Evolutionary conservation across 2,329 filamentous ascomycete species (phyloP).

Genomic region (Ophiosphaerella korrae): DNA sequence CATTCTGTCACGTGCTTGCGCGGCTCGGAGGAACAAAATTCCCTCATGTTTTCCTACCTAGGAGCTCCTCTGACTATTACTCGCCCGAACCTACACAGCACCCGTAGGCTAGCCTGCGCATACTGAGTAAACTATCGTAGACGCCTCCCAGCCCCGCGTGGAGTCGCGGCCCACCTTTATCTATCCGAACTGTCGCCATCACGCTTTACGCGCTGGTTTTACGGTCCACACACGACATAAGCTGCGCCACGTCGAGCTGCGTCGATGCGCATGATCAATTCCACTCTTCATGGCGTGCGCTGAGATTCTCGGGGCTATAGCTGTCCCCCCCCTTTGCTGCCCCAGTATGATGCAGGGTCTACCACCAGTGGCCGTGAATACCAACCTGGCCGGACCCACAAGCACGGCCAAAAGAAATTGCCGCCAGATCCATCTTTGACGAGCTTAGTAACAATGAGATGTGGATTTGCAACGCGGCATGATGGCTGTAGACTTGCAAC

Average conservation of each 20-base stretch:
- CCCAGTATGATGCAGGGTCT: slow-evolving; percentile 14
- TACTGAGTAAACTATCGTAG: too few relatives aligned
- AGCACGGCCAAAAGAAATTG: background rate
- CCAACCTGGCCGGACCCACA: background rate
- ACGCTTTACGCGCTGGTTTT: background rate
- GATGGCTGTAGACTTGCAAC: background rate
- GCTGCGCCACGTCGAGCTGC: background rate
- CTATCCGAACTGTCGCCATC: too few relatives aligned
- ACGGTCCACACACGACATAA: background rate
- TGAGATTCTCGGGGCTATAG: slow-evolving; percentile 20
- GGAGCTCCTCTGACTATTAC: background rate
- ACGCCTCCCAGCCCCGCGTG: background rate
- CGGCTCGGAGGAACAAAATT: slow-evolving; percentile 12
- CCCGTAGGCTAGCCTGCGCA: too few relatives aligned
- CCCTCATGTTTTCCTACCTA: background rate
- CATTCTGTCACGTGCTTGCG: slow-evolving; percentile 16
- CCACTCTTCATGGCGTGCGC: slow-evolving; percentile 3
- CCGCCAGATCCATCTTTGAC: background rate
- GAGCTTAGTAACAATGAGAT: slow-evolving; percentile 22
- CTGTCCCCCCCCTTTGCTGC: background rate
- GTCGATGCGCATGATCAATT: slow-evolving; percentile 6
- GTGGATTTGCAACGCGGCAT: background rate
- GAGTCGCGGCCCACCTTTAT: background rate
- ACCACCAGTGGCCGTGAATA: background rate
- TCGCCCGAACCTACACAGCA: too few relatives aligned